These are phyloP conservation scores for Murraya koenigii DNA, from an alignment of 345 rosid species.

Conservation along the genomic window DNA sequence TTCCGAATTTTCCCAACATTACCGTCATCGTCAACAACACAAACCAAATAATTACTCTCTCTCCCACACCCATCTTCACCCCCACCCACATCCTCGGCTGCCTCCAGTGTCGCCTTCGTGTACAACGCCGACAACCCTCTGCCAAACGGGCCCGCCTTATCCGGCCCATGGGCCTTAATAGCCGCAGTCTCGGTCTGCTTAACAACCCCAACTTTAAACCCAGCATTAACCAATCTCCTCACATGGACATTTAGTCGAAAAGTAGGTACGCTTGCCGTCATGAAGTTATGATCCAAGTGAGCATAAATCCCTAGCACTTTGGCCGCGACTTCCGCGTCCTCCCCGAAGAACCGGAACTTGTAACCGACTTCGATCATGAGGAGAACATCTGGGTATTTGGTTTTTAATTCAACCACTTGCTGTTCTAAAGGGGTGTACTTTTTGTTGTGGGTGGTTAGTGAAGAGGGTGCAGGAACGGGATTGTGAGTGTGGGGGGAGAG, in stretches of 20 bases:
- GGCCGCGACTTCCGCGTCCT: constrained; percentile 80
- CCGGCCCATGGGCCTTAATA: constrained; percentile 74
- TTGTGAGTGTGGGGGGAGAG: constrained; percentile 53
- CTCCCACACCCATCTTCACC: constrained; percentile 64
- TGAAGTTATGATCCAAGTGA: constrained; percentile 72
- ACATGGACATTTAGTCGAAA: constrained; percentile 79
- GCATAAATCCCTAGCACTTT: constrained; percentile 75
- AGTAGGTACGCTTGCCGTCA: constrained; percentile 93
- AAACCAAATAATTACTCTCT: constrained; percentile 68
- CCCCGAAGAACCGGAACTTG: constrained; percentile 87
- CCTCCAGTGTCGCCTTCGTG: constrained; percentile 87
- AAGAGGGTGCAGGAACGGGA: constrained; percentile 31
- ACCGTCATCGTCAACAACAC: constrained; percentile 64
- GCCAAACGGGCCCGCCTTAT: constrained; percentile 62
- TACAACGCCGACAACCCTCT: constrained; percentile 83
- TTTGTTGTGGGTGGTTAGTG: constrained; percentile 10
- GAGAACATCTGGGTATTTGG: constrained; percentile 63
- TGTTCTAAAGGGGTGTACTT: constrained; percentile 84
- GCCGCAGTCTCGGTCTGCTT: constrained; percentile 98
- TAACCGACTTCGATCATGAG: constrained; percentile 96
- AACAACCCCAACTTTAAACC: constrained; percentile 90
- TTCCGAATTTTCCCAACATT: constrained; percentile 3
- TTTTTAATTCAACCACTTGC: constrained; percentile 74
- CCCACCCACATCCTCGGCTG: constrained; percentile 78
- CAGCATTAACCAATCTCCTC: constrained; percentile 80